Conservation (phyloP, 1,284 basidiomycete species). For the Stereum hirsutum region DNA sequence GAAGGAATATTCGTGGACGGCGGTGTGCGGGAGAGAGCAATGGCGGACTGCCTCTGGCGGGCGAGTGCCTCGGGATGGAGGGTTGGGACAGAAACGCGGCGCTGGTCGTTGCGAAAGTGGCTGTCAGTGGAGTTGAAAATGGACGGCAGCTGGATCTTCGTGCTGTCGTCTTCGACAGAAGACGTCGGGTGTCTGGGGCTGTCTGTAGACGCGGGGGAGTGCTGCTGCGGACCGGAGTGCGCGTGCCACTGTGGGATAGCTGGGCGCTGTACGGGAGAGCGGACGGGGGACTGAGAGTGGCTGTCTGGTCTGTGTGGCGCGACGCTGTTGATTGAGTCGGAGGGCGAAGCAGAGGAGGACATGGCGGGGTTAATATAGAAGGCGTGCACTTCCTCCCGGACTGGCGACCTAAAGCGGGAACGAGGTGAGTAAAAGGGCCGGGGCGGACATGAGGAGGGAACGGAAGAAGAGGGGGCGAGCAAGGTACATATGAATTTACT, state of each 20-base stretch:
- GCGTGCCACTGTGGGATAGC: neutral
- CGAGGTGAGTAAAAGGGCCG: constrained; percentile 15
- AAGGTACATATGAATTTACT: no score
- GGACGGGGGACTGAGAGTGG: constrained; percentile 40
- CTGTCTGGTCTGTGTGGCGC: constrained; percentile 49
- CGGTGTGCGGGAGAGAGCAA: constrained; percentile 31
- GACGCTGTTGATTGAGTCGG: constrained; percentile 33
- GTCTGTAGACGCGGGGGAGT: constrained; percentile 8
- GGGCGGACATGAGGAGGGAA: constrained; percentile 12
- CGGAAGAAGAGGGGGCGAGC: constrained; percentile 5
- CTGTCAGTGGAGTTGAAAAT: constrained; percentile 64
- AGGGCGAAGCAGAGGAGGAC: constrained; percentile 20
- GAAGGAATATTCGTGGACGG: constrained; percentile 37
- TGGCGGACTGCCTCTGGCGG: constrained; percentile 19
- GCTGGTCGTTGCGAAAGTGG: constrained; percentile 41
- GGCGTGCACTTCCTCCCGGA: no score
- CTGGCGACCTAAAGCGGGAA: no score
- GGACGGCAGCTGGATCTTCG: constrained; percentile 63
- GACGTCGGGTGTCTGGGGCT: constrained; percentile 10
- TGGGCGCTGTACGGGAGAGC: no score
- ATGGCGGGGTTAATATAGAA: no score
- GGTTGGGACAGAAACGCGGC: constrained; percentile 56
- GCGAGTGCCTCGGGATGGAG: constrained; percentile 38
- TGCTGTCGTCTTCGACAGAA: constrained; percentile 28
- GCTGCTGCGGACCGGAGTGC: constrained; percentile 1